phyloP scores from a whole-genome alignment of 805 yeast species.

The Lipomyces japonicus region DNA sequence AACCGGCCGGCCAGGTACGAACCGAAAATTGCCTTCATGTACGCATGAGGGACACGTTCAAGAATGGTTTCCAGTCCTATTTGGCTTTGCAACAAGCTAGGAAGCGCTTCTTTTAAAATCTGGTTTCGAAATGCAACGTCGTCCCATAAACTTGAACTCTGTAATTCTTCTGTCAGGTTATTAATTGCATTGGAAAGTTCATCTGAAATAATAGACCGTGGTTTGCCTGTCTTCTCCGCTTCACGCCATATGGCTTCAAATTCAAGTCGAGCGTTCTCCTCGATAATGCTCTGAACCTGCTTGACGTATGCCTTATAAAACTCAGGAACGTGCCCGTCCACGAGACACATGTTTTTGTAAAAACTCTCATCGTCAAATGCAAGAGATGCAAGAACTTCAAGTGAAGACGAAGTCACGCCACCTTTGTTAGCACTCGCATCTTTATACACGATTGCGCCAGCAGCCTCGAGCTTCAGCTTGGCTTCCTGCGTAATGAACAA shows the following conservation, averaged over 20 bases:
- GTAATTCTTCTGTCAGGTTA: conserved; percentile 78
- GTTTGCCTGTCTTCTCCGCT: conserved; percentile 57
- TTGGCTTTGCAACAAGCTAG: conserved; percentile 61
- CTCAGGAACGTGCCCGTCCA: conserved; percentile 54
- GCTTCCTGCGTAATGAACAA: conserved; percentile 93
- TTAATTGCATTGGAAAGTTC: conserved; percentile 78
- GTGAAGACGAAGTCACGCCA: conserved; percentile 95
- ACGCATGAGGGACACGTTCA: conserved; percentile 77
- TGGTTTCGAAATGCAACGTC: conserved; percentile 73
- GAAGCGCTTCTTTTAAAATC: conserved; percentile 73
- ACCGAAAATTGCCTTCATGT: conserved; percentile 83
- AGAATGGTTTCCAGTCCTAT: conserved; percentile 63
- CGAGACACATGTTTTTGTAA: conserved; percentile 70
- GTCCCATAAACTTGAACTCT: conserved; percentile 77
- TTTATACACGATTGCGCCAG: conserved; percentile 83
- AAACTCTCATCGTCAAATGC: conserved; percentile 84
- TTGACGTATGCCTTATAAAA: conserved; percentile 81
- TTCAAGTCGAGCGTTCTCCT: conserved; percentile 74
- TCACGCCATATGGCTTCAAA: conserved; percentile 84
- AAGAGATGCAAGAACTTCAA: conserved; percentile 91
- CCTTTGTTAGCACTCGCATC: conserved; percentile 98
- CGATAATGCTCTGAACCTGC: conserved; percentile 73
- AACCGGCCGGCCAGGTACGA: conserved; percentile 79
- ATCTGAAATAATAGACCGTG: conserved; percentile 68
- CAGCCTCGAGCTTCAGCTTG: conserved; percentile 75